These are phyloP conservation scores for Talaromyces wortmannii DNA, from an alignment of 495 filamentous ascomycete species.

Conservation along the genomic window DNA sequence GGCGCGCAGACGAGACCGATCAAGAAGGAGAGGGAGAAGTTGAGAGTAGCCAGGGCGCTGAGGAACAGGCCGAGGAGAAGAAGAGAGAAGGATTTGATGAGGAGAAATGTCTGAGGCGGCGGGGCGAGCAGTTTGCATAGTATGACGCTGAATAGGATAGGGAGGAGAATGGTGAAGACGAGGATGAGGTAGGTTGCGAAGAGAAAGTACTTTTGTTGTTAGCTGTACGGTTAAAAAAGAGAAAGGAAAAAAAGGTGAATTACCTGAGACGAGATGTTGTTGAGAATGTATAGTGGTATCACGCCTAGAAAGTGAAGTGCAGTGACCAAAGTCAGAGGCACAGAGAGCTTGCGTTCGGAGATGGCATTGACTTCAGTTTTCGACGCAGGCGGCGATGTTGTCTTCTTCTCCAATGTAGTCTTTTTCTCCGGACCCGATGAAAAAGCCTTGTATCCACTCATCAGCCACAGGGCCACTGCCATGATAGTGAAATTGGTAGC, in stretches of 20 bases:
- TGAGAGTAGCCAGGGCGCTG: conserved; percentile 87
- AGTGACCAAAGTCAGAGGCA: conserved; percentile 68
- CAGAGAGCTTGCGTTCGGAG: conserved; percentile 66
- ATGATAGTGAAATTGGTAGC: conserved; percentile 93
- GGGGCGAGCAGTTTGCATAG: conserved; percentile 18
- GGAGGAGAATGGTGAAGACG: conserved; percentile 50
- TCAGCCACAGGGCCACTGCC: conserved; percentile 86
- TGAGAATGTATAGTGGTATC: conserved; percentile 82
- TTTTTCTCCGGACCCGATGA: conserved; percentile 14
- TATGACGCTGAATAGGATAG: conserved; percentile 35
- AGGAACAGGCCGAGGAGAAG: conserved; percentile 87
- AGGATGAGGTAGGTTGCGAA: conserved; percentile 43
- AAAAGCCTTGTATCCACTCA: conserved; percentile 55
- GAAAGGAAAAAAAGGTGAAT: conserved; percentile 16
- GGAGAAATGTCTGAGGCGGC: conserved; percentile 32
- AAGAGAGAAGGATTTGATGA: conserved; percentile 88
- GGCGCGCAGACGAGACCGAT: conserved; percentile 73
- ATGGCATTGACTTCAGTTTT: conserved; percentile 16
- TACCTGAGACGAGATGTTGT: conserved; percentile 61
- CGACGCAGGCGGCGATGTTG: conserved; percentile 15
- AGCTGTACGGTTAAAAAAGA: conserved; percentile 10
- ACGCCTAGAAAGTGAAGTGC: conserved; percentile 70
- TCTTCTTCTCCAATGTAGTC: conserved; percentile 16
- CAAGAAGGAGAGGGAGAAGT: conserved; percentile 87
- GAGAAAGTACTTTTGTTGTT: conserved; percentile 44